Evolutionary conservation across 108 stramenopile species (phyloP), one percentile per base, ranked within the genome.

Genomic region (Aurantiochytrium sp.): DNA sequence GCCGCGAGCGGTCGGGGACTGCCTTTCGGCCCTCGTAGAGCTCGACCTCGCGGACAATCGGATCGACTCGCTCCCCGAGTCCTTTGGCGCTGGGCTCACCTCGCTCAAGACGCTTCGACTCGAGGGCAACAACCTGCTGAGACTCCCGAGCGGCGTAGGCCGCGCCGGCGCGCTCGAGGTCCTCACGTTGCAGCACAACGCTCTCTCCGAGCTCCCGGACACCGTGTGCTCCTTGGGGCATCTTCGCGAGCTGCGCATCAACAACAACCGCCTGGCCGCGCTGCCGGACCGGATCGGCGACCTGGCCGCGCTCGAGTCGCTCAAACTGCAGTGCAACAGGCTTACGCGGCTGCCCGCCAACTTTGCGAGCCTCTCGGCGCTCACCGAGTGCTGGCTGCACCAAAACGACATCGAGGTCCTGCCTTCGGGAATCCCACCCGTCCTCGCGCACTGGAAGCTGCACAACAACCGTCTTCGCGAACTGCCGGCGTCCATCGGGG

Each of bases 221-320:
- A 21, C 42, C 12, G 8, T 81, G n/a, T 81, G 73, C 45, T 48
- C 42, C 17, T 24, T 81, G 8, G 45, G 10, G 6, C 6, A 12
- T 41, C 73, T 81, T 42, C 73, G 45, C n/a, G 45, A 48, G 42
- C 73, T 81, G n/a, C 45, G 45, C 32, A 24, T 48, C 21, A 41
- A 81, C 39, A 81, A 81, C 39, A 81, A 81, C 24, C 73, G 73
- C 6, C n/a, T 81, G n/a, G 27, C 39, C 39, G 42, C 39, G 45
- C 73, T 81, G 12, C 73, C 73, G n/a, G 73, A 81, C 17, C 73
- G 73, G 0, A n/a, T 81, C n/a, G 73, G 73, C n/a, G 73, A 81
- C 27, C 39, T 81, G 39, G n/a, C 12, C 6, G 15, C 45, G 45
- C 45, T 81, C n/a, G 39, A 81, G 73, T 48, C 45, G 42, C 45